Evolutionary conservation across 2,329 filamentous ascomycete genomes (phyloP).

Genomic region (Epichloe gansuensis): DNA sequence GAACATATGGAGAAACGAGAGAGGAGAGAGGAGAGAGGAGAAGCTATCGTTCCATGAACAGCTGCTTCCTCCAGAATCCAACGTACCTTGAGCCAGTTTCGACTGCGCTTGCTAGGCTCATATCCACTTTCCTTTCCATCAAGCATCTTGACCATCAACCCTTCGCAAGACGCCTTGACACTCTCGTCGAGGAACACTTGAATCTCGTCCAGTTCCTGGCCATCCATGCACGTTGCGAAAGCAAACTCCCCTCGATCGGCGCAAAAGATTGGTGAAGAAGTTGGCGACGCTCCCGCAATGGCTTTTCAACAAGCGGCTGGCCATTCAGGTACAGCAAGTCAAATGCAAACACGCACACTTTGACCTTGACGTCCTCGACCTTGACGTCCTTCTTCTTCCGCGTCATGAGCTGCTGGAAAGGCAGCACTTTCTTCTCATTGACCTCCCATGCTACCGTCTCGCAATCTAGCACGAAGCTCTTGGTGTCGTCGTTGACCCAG

Average conservation of each 20-base stretch:
- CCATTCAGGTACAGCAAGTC: conserved; percentile 91
- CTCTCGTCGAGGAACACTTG: conserved; percentile 86
- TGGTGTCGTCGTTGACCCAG: conserved; percentile 84
- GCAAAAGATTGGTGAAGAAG: conserved; percentile 62
- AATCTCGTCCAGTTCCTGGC: conserved; percentile 84
- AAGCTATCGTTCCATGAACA: background rate
- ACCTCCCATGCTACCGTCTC: conserved; percentile 96
- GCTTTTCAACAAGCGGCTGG: conserved; percentile 75
- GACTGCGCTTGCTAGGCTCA: conserved; percentile 88
- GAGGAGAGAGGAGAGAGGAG: background rate
- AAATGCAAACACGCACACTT: conserved; percentile 95
- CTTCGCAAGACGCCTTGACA: conserved; percentile 91
- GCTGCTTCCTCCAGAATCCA: background rate
- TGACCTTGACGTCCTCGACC: conserved; percentile 86
- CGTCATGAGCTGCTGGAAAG: conserved; percentile 97
- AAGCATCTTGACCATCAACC: conserved; percentile 98
- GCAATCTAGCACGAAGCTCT: conserved; percentile 96
- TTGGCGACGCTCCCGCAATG: conserved; percentile 71
- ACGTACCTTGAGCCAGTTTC: conserved; percentile 90
- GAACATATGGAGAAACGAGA: background rate
- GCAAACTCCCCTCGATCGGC: conserved; percentile 81
- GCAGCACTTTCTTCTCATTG: conserved; percentile 87
- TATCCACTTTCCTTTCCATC: conserved; percentile 88
- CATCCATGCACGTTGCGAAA: conserved; percentile 78
- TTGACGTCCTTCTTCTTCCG: conserved; percentile 96